Evolutionary conservation across 106 monocot species (phyloP), one percentile per base, ranked within the genome.

Genomic region (Posidonia australis): DNA sequence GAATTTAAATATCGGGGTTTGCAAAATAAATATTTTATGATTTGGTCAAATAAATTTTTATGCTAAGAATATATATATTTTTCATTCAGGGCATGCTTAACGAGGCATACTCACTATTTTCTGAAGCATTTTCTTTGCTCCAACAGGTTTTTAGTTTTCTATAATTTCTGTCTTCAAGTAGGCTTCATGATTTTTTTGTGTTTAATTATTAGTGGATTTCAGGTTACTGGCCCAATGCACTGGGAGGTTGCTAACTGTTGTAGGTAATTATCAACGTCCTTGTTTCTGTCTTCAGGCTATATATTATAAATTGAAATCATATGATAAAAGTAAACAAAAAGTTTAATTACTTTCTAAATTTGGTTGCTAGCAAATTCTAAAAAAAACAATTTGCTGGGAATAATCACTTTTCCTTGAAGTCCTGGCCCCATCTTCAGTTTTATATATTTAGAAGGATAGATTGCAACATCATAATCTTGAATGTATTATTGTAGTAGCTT

Each of bases 211-310:
- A 49, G 41, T 62, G 41, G 20, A 60, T 77, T 78, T 43, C 79
- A 98, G 98, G 80, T 98, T 51, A 98, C 98, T 60, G 98, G 98
- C 43, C 98, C 98, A n/a, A 85, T 98, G 87, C 98, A 98, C 36
- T 62, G 72, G 72, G 98, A 98, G 59, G 98, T 88, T 52, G 98
- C 98, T 51, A 98, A 79, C 65, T 98, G 98, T 79, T 91, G 98
- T 66, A 65, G 98, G 98, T 91, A 81, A 41, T 58, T 36, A 17
- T 13, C 27, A 10, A 26, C 12, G 14, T 17, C 26, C 20, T 53
- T 53, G 9, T 21, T 24, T 23, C 23, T 53, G 23, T 20, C 7
- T 10, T 21, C 19, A 49, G 2, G 53, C 10, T 53, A 53, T 23
- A 10, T 53, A 36, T 36, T 36, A 36, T 36, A 4, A 36, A 36